These are phyloP conservation scores for Acephala macrosclerotiorum DNA, from an alignment of 2,329 filamentous ascomycete species.

Conservation along the genomic window DNA sequence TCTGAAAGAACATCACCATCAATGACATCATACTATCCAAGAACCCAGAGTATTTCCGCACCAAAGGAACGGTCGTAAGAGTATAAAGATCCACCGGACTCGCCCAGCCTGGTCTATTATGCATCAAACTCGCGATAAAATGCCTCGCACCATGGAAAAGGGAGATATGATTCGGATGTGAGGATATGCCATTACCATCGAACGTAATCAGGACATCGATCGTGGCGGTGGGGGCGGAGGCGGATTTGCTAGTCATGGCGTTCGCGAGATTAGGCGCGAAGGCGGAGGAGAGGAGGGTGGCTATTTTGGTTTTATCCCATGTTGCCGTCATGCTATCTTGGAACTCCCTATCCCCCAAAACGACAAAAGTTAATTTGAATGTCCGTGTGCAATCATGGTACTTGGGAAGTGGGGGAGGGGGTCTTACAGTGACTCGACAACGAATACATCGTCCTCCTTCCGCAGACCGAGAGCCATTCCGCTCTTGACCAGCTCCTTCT, in stretches of 20 bases:
- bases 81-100: constrained; percentile 87
- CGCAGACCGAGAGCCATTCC: constrained; percentile 79
- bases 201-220: constrained; percentile 80
- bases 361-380: too few species aligned
- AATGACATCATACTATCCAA: constrained; percentile 80
- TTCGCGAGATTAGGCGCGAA: constrained; percentile 72
- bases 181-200: constrained; percentile 81
- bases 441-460: constrained; percentile 78
- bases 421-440: constrained; percentile 78
- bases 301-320: constrained; percentile 78
- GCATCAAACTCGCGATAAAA: constrained; percentile 74
- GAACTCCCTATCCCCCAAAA: too few species aligned
- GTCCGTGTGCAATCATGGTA: constrained; percentile 20
- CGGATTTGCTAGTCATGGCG: constrained; percentile 40
- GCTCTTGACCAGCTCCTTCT: constrained; percentile 83
- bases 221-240: constrained; percentile 52
- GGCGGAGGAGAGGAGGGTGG: constrained; percentile 71
- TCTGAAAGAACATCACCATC: constrained; percentile 56
- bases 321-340: constrained; percentile 85
- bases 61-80: constrained; percentile 73
- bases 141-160: constrained; percentile 81
- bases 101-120: constrained; percentile 67
- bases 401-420: constrained; percentile 23
- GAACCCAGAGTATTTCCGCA: constrained; percentile 83
- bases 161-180: constrained; percentile 92